These are phyloP conservation scores for Cardiospermum halicacabum DNA, from an alignment of 345 rosid genomes.

Conservation along the genomic window DNA sequence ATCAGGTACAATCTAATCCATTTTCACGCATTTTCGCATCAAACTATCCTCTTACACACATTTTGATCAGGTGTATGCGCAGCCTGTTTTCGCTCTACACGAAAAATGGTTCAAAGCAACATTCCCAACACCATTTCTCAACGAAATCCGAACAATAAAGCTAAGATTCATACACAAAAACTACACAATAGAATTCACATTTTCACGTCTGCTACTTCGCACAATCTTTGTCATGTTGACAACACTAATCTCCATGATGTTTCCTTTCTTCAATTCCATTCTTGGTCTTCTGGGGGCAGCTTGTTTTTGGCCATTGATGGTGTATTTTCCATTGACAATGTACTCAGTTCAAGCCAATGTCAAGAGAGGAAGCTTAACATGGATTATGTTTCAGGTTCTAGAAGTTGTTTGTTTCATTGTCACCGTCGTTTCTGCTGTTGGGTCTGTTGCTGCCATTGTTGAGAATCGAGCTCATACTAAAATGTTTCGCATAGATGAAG, in stretches of 20 bases:
- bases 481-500: no score
- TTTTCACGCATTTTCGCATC: no score
- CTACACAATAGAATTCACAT: not conserved
- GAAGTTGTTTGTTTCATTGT: constrained; percentile 15
- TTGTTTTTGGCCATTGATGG: constrained; percentile 16
- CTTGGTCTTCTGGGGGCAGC: constrained; percentile 9
- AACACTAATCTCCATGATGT: constrained; percentile 23
- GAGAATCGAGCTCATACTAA: not conserved
- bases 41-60: no score
- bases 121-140: constrained; percentile 21
- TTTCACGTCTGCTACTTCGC: constrained; percentile 10
- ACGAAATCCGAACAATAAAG: constrained; percentile 5
- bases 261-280: constrained; percentile 21
- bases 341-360: constrained; percentile 16
- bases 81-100: constrained; percentile 25
- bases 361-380: constrained; percentile 8
- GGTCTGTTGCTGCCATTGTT: constrained; percentile 17
- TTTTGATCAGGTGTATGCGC: constrained; percentile 28
- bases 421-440: constrained; percentile 13
- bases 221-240: constrained; percentile 19
- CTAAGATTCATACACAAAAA: not conserved
- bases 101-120: constrained; percentile 15
- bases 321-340: constrained; percentile 19
- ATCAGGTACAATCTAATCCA: constrained; percentile 30
- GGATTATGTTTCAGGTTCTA: constrained; percentile 15